phyloP scores from a whole-genome alignment of 2,329 filamentous ascomycete genomes.

The Neophaeococcomyces aloes region DNA sequence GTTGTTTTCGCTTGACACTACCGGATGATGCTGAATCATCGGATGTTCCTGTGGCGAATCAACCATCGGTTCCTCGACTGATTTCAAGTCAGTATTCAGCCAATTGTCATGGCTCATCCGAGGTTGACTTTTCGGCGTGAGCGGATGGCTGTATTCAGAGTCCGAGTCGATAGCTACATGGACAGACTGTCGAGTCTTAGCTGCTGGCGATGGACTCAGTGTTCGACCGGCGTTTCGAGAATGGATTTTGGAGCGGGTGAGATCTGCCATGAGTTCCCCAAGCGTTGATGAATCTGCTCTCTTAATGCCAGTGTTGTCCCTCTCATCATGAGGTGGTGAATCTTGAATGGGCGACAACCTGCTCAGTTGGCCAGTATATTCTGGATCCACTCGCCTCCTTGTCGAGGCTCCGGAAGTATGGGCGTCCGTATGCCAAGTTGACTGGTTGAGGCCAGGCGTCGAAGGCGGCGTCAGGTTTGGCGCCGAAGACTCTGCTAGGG shows the following conservation, averaged over 20 bases:
- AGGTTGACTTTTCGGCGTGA: neutral
- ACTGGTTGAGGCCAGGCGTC: slow-evolving; percentile 2
- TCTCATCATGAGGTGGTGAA: slow-evolving; percentile 10
- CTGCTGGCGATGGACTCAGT: neutral
- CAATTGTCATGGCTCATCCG: neutral
- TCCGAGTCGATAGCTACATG: too few species aligned
- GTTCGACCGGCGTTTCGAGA: neutral
- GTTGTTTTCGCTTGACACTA: neutral
- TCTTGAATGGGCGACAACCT: slow-evolving; percentile 15
- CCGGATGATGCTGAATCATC: neutral
- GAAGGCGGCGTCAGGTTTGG: neutral
- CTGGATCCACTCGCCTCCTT: slow-evolving; percentile 13
- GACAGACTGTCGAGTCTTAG: neutral
- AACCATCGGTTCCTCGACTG: neutral
- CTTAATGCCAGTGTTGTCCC: slow-evolving; percentile 11
- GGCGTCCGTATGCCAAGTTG: slow-evolving; percentile 8
- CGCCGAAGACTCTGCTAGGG: neutral
- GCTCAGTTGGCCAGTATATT: slow-evolving; percentile 9
- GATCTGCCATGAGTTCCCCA: slow-evolving; percentile 6
- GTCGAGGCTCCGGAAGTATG: slow-evolving; percentile 2
- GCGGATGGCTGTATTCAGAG: neutral
- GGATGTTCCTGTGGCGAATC: neutral
- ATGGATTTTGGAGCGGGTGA: neutral
- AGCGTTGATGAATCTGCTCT: slow-evolving; percentile 21
- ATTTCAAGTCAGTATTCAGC: slow-evolving; percentile 2